Percentiles rank a stretch among this genome's conserved stretches.
Conservation (phyloP, 108 stramenopile species). For the Pseudonitzschia multiseries region DNA sequence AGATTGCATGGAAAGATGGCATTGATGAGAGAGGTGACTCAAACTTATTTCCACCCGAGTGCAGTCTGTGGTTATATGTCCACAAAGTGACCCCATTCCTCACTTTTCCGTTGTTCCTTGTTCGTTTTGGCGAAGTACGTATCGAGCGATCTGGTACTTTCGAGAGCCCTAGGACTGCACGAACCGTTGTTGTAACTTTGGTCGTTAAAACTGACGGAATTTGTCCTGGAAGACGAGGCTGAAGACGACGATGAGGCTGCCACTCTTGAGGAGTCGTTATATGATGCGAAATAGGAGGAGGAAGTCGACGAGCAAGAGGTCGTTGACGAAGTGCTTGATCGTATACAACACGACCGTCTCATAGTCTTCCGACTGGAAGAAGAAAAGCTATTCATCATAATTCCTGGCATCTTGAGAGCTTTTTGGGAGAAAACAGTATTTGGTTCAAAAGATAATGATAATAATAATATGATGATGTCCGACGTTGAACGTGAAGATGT, state of each 20-base stretch:
- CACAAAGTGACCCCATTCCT: conserved; percentile 14
- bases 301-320: neutral
- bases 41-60: neutral
- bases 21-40: neutral
- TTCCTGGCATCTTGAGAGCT: neutral
- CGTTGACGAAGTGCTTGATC: neutral
- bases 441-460: neutral
- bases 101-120: conserved; percentile 17
- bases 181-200: neutral
- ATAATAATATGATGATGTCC: neutral
- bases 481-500: too few species aligned
- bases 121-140: conserved; percentile 8
- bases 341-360: conserved; percentile 13
- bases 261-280: neutral
- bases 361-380: conserved; percentile 19
- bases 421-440: neutral
- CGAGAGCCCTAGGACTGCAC: neutral
- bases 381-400: conserved; percentile 12
- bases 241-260: neutral
- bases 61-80: neutral
- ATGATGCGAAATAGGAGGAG: neutral
- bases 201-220: neutral
- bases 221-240: neutral
- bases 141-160: conserved; percentile 8
- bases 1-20: neutral